Evolutionary conservation across 495 filamentous ascomycete genomes (phyloP).

Genomic region (Penicillium samsonianum): DNA sequence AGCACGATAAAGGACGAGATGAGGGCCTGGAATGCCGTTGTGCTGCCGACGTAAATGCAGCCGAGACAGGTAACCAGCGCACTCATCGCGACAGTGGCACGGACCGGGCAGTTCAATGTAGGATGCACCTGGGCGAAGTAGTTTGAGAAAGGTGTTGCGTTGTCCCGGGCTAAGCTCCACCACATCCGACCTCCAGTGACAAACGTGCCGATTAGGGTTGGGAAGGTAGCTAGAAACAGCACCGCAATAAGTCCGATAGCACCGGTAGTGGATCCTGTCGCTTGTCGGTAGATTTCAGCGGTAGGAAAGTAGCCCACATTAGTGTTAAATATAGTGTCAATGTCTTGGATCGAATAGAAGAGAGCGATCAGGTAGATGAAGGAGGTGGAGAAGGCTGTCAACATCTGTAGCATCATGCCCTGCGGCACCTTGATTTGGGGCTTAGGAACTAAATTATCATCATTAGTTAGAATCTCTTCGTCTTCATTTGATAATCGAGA

Average conservation of each 20-base stretch:
- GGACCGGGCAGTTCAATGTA: constrained; percentile 57
- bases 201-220: constrained; percentile 61
- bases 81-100: constrained; percentile 59
- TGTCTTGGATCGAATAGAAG: constrained; percentile 68
- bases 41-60: constrained; percentile 66
- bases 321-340: constrained; percentile 53
- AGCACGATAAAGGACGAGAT: constrained; percentile 75
- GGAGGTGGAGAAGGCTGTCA: constrained; percentile 57
- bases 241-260: constrained; percentile 60
- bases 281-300: constrained; percentile 71
- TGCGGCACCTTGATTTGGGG: constrained; percentile 29
- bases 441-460: constrained; percentile 20
- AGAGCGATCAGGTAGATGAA: constrained; percentile 32
- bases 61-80: constrained; percentile 63
- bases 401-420: constrained; percentile 58
- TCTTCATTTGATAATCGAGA: not conserved
- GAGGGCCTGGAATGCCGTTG: constrained; percentile 69
- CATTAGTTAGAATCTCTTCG: not conserved
- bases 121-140: constrained; percentile 40
- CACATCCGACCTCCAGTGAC: constrained; percentile 71
- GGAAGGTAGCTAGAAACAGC: constrained; percentile 56
- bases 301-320: constrained; percentile 64
- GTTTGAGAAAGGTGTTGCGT: constrained; percentile 43
- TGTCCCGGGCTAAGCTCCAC: constrained; percentile 77
- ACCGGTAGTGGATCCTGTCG: constrained; percentile 59